Conservation (phyloP, 1,139 yeast genomes). For the Saccharomyces hybrid region DNA sequence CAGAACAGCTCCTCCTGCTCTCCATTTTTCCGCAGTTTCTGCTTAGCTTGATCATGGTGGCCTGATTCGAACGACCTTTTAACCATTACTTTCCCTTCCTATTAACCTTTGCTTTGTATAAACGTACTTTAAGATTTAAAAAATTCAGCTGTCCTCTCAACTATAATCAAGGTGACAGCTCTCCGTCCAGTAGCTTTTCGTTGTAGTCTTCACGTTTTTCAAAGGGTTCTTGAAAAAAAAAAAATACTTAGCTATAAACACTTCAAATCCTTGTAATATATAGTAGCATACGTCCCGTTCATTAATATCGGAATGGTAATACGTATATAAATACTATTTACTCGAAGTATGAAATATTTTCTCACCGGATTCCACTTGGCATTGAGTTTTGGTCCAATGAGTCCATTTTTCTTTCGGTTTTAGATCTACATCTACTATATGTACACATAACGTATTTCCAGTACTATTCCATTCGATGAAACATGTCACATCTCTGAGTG, state of each 20-base stretch:
- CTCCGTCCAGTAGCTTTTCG: not conserved
- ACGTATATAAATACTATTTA: not conserved
- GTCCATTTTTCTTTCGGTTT: constrained; percentile 22
- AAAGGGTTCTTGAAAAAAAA: not conserved
- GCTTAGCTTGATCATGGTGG: not conserved
- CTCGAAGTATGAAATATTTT: not conserved
- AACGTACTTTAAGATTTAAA: not conserved
- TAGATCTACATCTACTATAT: constrained; percentile 27
- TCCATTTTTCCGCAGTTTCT: not conserved
- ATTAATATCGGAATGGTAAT: not conserved
- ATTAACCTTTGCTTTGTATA: not conserved
- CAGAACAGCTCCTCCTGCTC: constrained; percentile 2
- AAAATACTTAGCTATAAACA: not conserved
- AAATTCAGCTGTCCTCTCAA: not conserved
- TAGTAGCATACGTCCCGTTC: not conserved
- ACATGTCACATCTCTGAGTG: constrained; percentile 29
- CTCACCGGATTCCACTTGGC: constrained; percentile 1
- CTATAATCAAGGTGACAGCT: too few species aligned
- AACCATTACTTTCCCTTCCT: not conserved
- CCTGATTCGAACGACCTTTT: not conserved
- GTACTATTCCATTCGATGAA: constrained; percentile 22
- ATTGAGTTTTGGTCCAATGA: constrained; percentile 22
- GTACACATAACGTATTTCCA: constrained; percentile 8
- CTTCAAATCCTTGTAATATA: not conserved
- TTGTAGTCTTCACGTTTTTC: not conserved